Percentiles rank a stretch among this genome's conserved stretches.
Conservation (phyloP, 2,329 filamentous ascomycete species). For the Juglanconis juglandina region DNA sequence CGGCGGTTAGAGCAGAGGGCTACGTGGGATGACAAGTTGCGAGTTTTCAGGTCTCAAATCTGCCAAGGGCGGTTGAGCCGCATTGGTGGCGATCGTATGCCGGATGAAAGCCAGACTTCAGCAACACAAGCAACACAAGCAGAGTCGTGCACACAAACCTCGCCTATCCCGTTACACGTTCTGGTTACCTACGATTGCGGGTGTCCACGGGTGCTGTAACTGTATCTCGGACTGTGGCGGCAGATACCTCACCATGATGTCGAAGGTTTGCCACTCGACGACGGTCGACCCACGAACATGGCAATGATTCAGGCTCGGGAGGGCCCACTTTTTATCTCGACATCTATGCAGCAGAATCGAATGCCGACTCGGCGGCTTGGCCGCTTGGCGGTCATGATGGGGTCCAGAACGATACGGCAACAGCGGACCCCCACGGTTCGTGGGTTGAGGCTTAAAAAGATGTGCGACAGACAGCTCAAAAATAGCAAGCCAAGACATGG, state of each 20-base stretch:
- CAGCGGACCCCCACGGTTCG: neutral
- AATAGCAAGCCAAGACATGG: conserved; percentile 3
- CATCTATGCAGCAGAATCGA: neutral
- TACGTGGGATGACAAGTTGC: neutral
- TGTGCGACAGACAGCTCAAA: neutral
- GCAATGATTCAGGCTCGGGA: neutral
- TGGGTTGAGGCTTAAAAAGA: neutral
- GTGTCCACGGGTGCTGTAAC: neutral
- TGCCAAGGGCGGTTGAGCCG: conserved; percentile 9
- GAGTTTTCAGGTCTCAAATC: neutral
- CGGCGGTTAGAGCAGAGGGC: neutral
- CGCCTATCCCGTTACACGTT: neutral
- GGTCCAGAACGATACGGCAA: neutral
- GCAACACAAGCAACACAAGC: neutral
- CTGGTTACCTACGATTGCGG: neutral
- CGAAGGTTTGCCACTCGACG: neutral
- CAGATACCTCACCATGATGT: neutral
- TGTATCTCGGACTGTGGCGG: neutral
- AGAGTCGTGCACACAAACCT: neutral
- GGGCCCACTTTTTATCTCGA: neutral
- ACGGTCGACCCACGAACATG: neutral
- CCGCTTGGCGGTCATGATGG: conserved; percentile 1
- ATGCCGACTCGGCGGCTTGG: neutral
- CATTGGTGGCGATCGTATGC: neutral
- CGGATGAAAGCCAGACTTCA: neutral